Base-by-base conservation (phyloP, 805 yeast genomes). In the Torulaspora delbrueckii region DNA sequence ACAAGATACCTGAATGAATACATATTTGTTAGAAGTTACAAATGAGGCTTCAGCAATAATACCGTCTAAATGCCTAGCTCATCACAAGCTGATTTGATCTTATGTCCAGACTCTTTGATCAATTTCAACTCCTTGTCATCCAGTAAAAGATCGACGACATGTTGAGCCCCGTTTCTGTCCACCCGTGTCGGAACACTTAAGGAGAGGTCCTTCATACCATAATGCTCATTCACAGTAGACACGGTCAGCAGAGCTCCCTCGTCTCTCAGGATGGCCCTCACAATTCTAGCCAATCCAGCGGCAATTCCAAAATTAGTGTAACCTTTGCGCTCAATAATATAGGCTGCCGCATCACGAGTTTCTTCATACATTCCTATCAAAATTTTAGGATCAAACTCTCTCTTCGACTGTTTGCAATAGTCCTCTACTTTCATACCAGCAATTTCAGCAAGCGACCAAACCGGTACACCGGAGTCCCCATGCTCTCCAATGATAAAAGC, bases 361-460 rank as follows among this genome's bases (percentile, higher is more conserved):
- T 43, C 42, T 36, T 44, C 48, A 16, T 32, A 44, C 9, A 47
- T 47, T 38, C 24, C 37, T 22, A 34, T 38, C 27, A 44, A 37
- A 3, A 41, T 37, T 5, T 35, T 37, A 13, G 28, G 27, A 27
- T 47, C 51, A n/a, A 25, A 44, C n/a, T 27, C 31, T 12, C 34
- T 42, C 23, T 40, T 40, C 8, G 41, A 16, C 18, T 33, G 33
- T 14, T 40, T 39, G 36, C 50, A 47, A 26, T 39, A 47, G 24
- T 47, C 51, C 9, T 37, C 41, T 8, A 47, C 48, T 14, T 42
- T 43, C 51, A 47, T 44, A 19, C 51, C 51, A 19, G 46, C 51
- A 12, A 47, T 40, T 28, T 32, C 38, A 7, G 51, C 46, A 10
- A 47, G 41, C 18, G 50, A 47, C 50, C 50, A 47, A 2, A 35